A percentile compares a stretch with the other conserved stretches of the same genome.
phyloP scores from a whole-genome alignment of 1,139 yeast genomes.

The Suhomyces kunorum region DNA sequence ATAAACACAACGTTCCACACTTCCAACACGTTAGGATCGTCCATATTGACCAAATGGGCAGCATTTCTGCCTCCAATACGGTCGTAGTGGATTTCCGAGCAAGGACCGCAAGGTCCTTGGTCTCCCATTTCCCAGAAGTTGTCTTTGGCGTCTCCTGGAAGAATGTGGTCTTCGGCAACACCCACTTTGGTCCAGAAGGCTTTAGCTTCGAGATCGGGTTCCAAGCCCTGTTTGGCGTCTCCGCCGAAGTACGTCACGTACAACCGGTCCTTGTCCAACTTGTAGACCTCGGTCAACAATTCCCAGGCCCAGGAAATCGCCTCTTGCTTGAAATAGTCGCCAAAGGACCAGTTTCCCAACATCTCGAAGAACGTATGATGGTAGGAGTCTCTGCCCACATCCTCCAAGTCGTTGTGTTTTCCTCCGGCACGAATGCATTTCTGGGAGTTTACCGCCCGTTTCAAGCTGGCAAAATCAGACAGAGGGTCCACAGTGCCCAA shows the following conservation, averaged over 20 bases:
- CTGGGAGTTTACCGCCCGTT: conserved; percentile 92
- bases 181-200: conserved; percentile 84
- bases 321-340: conserved; percentile 95
- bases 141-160: conserved; percentile 87
- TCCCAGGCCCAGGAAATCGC: conserved; percentile 92
- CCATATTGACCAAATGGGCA: conserved; percentile 82
- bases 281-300: conserved; percentile 78
- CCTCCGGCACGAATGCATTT: conserved; percentile 99
- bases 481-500: conserved; percentile 96
- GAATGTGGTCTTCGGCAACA: conserved; percentile 85
- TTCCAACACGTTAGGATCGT: conserved; percentile 96
- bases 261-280: conserved; percentile 72
- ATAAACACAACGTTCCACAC: conserved; percentile 97
- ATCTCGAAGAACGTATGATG: conserved; percentile 98
- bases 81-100: conserved; percentile 96
- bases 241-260: conserved; percentile 98
- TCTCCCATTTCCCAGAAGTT: conserved; percentile 99
- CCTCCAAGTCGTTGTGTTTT: conserved; percentile 97
- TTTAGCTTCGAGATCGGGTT: conserved; percentile 93
- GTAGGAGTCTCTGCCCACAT: conserved; percentile 95
- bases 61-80: conserved; percentile 98
- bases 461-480: conserved; percentile 78
- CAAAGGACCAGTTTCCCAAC: conserved; percentile 99
- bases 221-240: conserved; percentile 77
- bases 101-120: conserved; percentile 99